phyloP scores from a whole-genome alignment of 805 yeast genomes.

The Candida easanensis region DNA sequence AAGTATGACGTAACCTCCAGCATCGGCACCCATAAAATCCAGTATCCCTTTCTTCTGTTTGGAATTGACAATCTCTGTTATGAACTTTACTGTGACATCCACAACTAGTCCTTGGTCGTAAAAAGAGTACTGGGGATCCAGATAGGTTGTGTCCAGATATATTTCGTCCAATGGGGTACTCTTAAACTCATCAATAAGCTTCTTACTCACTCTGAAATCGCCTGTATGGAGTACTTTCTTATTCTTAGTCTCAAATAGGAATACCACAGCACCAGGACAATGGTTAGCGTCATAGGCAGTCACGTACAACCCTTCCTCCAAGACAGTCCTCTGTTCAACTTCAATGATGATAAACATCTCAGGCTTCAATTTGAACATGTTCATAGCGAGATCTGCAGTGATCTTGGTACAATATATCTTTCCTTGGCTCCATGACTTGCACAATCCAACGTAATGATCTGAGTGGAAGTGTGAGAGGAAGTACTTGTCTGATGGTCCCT shows the following conservation, averaged over 20 bases:
- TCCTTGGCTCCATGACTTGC: slow-evolving; percentile 74
- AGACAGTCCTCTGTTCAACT: slow-evolving; percentile 27
- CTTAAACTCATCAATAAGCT: slow-evolving; percentile 31
- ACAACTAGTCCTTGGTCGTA: slow-evolving; percentile 77
- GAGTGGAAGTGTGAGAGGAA: slow-evolving; percentile 85
- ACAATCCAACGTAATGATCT: slow-evolving; percentile 89
- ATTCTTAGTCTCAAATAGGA: slow-evolving; percentile 51
- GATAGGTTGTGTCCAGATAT: slow-evolving; percentile 89
- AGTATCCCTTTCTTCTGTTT: slow-evolving; percentile 30
- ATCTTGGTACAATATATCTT: slow-evolving; percentile 68
- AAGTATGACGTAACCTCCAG: slow-evolving; percentile 47
- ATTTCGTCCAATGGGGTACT: slow-evolving; percentile 48
- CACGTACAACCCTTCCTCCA: slow-evolving; percentile 46
- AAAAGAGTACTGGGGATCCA: slow-evolving; percentile 69
- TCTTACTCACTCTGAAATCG: slow-evolving; percentile 73
- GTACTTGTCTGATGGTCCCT: slow-evolving; percentile 47
- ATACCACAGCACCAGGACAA: slow-evolving; percentile 92
- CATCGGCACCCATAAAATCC: slow-evolving; percentile 31
- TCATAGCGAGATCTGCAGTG: slow-evolving; percentile 42
- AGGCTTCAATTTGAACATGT: slow-evolving; percentile 53
- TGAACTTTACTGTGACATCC: slow-evolving; percentile 45
- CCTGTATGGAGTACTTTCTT: slow-evolving; percentile 76
- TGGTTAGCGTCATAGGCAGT: slow-evolving; percentile 83
- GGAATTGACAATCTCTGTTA: slow-evolving; percentile 30
- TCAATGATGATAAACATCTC: slow-evolving; percentile 40